Evolutionary conservation across 169 alveolate genomes (phyloP).

Genomic region (Plasmodium coatneyi): DNA sequence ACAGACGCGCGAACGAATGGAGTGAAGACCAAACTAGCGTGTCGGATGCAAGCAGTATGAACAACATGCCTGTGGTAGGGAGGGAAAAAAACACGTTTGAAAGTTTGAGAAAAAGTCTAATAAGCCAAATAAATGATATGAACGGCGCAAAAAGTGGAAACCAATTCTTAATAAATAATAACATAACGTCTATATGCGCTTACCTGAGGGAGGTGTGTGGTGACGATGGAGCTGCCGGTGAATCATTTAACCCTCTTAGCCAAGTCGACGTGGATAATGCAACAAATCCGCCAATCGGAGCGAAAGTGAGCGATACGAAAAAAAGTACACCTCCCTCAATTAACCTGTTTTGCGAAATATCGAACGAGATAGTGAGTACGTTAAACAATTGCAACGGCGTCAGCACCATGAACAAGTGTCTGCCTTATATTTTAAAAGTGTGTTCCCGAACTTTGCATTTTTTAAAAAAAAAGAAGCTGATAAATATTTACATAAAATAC

Average conservation of each 20-base stretch:
- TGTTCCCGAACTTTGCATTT: slow-evolving; percentile 5
- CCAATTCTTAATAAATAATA: slow-evolving; percentile 26
- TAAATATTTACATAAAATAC: slow-evolving; percentile 58
- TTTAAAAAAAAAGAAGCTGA: slow-evolving; percentile 26
- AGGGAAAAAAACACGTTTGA: slow-evolving; percentile 12
- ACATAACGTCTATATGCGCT: slow-evolving; percentile 11
- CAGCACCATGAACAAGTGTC: slow-evolving; percentile 14
- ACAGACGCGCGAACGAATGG: background rate
- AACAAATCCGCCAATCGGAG: background rate
- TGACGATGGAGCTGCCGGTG: background rate
- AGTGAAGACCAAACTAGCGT: slow-evolving; percentile 12
- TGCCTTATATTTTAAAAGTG: slow-evolving; percentile 55
- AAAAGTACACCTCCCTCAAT: background rate
- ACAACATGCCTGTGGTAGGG: background rate
- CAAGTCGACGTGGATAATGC: background rate
- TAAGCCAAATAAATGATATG: slow-evolving; percentile 32
- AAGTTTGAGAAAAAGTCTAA: slow-evolving; percentile 10
- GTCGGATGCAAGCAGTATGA: background rate
- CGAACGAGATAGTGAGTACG: slow-evolving; percentile 26
- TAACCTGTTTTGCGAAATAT: slow-evolving; percentile 1
- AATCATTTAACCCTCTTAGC: background rate
- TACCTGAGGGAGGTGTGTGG: slow-evolving; percentile 10
- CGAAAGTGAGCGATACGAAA: background rate
- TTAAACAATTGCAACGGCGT: background rate
- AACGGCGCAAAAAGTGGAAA: slow-evolving; percentile 12